Base-by-base conservation (phyloP, 1,284 basidiomycete genomes). In the Cystobasidiaceae sp. region DNA sequence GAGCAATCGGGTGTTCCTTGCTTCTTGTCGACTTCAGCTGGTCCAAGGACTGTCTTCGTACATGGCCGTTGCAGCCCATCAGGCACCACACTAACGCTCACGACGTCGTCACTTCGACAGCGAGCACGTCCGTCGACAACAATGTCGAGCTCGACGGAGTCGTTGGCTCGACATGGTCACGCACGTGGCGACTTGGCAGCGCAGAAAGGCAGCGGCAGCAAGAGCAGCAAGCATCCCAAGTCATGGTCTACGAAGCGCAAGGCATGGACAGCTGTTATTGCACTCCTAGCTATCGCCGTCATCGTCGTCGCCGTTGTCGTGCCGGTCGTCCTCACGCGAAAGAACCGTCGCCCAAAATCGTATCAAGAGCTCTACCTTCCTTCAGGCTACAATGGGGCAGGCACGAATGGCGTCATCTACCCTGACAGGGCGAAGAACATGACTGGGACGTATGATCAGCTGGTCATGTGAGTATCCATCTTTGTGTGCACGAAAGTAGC, bases 391-490 rank as follows among this genome's bases (percentile, higher is more conserved):
- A 39, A 51, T 39, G 58, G 58, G 15, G 50, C 58, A 13, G 19
- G 58, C 58, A 23, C 50, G 58, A 60, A 60, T 49, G 58, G 58
- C 4, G 27, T 48, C 32, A 27, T 60, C 13, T 44, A n/a, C 15
- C 33, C 32, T 5, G 43, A 33, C 21, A 37, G 45, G 34, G 45
- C n/a, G 23, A n/a, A 25, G 23, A 51, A 50, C 23, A 34, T 7
- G 21, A n/a, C n/a, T n/a, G n/a, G n/a, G n/a, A 60, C 46, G 5
- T 60, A 60, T 30, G 58, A 60, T 25, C 48, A 41, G 27, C 33
- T 62, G 28, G 13, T 62, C n/a, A 50, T 50, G 60, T 62, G 41
- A 62, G 46, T 19, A 13, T 33, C n/a, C n/a, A n/a, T n/a, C n/a
- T n/a, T n/a, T 39, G n/a, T n/a, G n/a, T 39, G 37, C 37, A 39